These are phyloP conservation scores for Globisporangium perplexum DNA, from an alignment of 352 stramenopile species.

Conservation along the genomic window DNA sequence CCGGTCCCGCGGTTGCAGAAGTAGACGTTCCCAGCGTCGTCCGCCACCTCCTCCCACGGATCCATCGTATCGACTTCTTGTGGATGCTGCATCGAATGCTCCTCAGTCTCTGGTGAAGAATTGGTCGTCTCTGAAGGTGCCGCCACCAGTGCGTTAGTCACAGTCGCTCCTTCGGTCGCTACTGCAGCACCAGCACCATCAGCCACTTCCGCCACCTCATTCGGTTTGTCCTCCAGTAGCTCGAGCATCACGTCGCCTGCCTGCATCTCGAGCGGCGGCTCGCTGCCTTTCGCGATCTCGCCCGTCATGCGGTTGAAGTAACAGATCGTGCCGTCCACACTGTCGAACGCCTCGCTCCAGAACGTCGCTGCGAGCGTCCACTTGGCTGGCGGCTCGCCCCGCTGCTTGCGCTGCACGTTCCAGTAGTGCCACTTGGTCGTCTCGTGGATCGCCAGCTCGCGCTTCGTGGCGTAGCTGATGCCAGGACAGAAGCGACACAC, in stretches of 20 bases:
- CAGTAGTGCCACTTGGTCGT: constrained; percentile 78
- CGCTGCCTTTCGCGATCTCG: constrained; percentile 40
- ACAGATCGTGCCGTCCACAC: constrained; percentile 45
- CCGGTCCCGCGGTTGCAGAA: constrained; percentile 59
- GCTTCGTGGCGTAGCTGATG: constrained; percentile 53
- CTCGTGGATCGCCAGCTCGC: constrained; percentile 57
- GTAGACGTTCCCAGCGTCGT: constrained; percentile 64
- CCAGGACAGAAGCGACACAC: constrained; percentile 62
- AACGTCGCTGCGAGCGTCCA: constrained; percentile 60
- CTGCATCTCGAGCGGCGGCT: constrained; percentile 57
- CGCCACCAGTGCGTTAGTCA: neutral
- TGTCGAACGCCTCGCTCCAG: constrained; percentile 75
- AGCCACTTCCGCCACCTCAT: constrained; percentile 34
- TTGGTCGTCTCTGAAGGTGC: too few relatives aligned
- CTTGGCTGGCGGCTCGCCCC: constrained; percentile 29
- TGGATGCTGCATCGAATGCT: neutral
- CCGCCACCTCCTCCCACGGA: constrained; percentile 64
- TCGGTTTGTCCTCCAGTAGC: constrained; percentile 30
- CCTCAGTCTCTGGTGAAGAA: too few relatives aligned
- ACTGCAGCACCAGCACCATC: constrained; percentile 7
- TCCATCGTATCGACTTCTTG: constrained; percentile 5
- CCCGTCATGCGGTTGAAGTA: constrained; percentile 73
- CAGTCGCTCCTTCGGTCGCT: neutral
- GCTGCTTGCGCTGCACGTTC: constrained; percentile 42
- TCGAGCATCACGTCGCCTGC: constrained; percentile 67